Conservation (phyloP, 2,329 filamentous ascomycete species). For the Pestalotiopsis sp. region DNA sequence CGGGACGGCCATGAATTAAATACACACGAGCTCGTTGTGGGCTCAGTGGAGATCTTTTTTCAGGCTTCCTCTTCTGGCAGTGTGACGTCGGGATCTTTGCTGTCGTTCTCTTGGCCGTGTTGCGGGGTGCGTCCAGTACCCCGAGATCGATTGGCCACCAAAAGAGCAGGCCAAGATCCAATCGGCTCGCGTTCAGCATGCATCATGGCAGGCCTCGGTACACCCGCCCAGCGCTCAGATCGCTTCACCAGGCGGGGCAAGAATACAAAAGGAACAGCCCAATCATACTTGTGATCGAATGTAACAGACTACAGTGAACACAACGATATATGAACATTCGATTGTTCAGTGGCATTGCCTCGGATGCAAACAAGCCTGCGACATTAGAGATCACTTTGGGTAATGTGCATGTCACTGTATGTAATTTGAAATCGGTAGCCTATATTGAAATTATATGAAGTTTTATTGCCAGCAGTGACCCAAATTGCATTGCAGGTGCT, state of each 20-base stretch:
- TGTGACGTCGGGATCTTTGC: constrained; percentile 1
- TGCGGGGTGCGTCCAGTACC: background rate
- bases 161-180: background rate
- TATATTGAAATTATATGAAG: no score
- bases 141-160: background rate
- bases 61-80: background rate
- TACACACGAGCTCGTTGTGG: background rate
- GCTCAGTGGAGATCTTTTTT: background rate
- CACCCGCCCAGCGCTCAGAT: background rate
- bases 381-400: no score
- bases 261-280: background rate
- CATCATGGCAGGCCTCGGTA: background rate
- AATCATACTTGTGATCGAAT: background rate
- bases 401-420: no score
- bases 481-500: no score
- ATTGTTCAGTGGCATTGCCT: no score
- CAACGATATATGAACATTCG: no score
- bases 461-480: no score
- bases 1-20: background rate
- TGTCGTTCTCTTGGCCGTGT: background rate
- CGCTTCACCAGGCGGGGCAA: background rate
- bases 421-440: no score
- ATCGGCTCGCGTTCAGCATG: background rate
- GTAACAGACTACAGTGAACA: no score
- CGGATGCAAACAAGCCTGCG: no score